A percentile compares a stretch with the other conserved stretches of the same genome.
Evolutionary conservation across 2,329 filamentous ascomycete species (phyloP).

Genomic region (Aspergillus tamarii): DNA sequence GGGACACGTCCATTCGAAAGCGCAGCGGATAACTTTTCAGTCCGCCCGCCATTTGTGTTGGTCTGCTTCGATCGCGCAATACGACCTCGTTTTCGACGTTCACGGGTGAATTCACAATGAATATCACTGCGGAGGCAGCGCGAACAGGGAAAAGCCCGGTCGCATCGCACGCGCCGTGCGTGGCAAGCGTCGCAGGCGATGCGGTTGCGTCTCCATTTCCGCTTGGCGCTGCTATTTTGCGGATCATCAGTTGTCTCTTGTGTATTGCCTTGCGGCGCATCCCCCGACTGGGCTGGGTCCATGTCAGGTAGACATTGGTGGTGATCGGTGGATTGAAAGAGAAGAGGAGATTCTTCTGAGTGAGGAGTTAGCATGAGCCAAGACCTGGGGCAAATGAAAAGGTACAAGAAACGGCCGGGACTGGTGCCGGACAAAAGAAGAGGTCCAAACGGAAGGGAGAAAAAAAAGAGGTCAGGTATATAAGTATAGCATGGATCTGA

Average conservation of each 20-base stretch:
- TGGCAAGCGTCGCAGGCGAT: slow-evolving; percentile 92
- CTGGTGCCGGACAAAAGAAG: not conserved
- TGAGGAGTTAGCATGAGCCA: not conserved
- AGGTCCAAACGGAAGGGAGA: too few species aligned
- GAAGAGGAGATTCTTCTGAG: not conserved
- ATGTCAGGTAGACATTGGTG: slow-evolving; percentile 36
- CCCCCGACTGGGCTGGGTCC: slow-evolving; percentile 35
- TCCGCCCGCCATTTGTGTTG: slow-evolving; percentile 13
- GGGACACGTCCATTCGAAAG: slow-evolving; percentile 3
- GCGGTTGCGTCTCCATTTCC: slow-evolving; percentile 41
- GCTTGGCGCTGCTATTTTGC: slow-evolving; percentile 30
- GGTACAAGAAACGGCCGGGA: not conserved
- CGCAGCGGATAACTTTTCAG: slow-evolving; percentile 9
- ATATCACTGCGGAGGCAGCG: slow-evolving; percentile 78
- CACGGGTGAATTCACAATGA: slow-evolving; percentile 82
- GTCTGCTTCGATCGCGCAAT: slow-evolving; percentile 75
- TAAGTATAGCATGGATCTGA: not conserved
- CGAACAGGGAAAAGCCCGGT: slow-evolving; percentile 86
- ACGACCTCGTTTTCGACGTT: slow-evolving; percentile 92
- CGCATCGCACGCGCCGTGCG: slow-evolving; percentile 88
- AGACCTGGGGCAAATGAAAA: not conserved
- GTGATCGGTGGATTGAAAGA: not conserved
- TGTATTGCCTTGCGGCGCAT: slow-evolving; percentile 23
- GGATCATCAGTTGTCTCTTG: slow-evolving; percentile 19
- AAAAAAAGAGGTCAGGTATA: not conserved